Conservation (phyloP, 1,284 basidiomycete genomes). For the Fomitiporia mediterranea region DNA sequence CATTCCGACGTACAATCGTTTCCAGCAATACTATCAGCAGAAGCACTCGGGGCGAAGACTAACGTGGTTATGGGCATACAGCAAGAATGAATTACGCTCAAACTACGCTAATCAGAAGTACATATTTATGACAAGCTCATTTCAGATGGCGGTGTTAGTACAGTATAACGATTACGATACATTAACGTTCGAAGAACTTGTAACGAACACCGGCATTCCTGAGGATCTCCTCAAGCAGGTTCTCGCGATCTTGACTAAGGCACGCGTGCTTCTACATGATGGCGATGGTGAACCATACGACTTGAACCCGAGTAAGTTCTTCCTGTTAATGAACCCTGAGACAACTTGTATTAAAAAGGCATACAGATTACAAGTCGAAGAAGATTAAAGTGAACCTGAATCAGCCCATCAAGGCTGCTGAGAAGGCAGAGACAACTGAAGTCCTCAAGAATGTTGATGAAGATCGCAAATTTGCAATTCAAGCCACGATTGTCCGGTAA, state of each 20-base stretch:
- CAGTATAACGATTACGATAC: slow-evolving; percentile 94
- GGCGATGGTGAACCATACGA: slow-evolving; percentile 85
- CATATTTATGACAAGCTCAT: slow-evolving; percentile 92
- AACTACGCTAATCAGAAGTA: slow-evolving; percentile 94
- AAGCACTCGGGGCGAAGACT: slow-evolving; percentile 95
- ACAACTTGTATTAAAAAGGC: background rate
- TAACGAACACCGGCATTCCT: slow-evolving; percentile 78
- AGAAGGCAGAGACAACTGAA: slow-evolving; percentile 87
- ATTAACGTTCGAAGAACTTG: slow-evolving; percentile 76
- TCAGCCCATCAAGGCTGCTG: slow-evolving; percentile 90
- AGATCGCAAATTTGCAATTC: slow-evolving; percentile 95
- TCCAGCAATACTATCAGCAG: slow-evolving; percentile 90
- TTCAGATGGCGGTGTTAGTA: slow-evolving; percentile 91
- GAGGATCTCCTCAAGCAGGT: slow-evolving; percentile 86
- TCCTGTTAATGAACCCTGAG: background rate
- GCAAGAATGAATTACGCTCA: slow-evolving; percentile 92
- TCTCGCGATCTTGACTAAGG: slow-evolving; percentile 80
- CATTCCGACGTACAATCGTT: slow-evolving; percentile 83
- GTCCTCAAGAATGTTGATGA: slow-evolving; percentile 96
- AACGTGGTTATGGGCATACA: slow-evolving; percentile 98
- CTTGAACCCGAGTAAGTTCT: slow-evolving; percentile 78
- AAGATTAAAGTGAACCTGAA: slow-evolving; percentile 96
- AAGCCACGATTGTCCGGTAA: slow-evolving; percentile 94
- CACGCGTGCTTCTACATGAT: slow-evolving; percentile 81
- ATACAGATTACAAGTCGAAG: slow-evolving; percentile 89